Percentiles rank a stretch among this genome's conserved stretches.
These are phyloP conservation scores for Firmiana major DNA, from an alignment of 345 rosid species.

Conservation along the genomic window DNA sequence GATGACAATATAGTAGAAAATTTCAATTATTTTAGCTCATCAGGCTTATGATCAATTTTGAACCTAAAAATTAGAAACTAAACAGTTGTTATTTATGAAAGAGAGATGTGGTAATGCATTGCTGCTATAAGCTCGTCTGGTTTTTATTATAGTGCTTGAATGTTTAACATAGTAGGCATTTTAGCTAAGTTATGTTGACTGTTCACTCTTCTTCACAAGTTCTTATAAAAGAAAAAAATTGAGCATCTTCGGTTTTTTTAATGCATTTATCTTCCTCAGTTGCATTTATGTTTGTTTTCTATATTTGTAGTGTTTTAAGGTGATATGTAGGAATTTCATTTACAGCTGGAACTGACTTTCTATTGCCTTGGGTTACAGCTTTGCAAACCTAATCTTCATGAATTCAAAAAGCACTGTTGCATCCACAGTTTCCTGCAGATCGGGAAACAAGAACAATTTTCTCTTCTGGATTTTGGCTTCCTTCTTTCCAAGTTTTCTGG, in stretches of 20 bases:
- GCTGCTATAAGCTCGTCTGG: background rate
- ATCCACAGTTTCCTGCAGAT: constrained; percentile 56
- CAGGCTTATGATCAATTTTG: background rate
- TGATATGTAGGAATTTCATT: background rate
- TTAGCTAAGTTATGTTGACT: background rate
- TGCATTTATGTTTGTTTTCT: background rate
- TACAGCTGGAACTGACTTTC: background rate
- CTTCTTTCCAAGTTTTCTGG: constrained; percentile 43
- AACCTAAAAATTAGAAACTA: background rate
- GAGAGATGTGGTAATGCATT: background rate
- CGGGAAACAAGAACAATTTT: constrained; percentile 47
- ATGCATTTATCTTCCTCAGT: background rate
- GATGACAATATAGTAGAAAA: background rate
- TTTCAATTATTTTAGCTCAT: background rate
- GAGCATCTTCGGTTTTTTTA: background rate
- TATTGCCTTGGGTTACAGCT: constrained; percentile 20
- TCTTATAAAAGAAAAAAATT: background rate
- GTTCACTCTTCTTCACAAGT: background rate
- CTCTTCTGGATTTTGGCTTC: constrained; percentile 49
- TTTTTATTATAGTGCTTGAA: background rate
- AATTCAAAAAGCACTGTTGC: constrained; percentile 46
- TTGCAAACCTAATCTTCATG: constrained; percentile 29
- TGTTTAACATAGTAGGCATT: background rate
- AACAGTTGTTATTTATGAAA: background rate
- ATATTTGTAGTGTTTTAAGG: background rate